Conservation (phyloP, 2,329 filamentous ascomycete species). For the Phialophora macrospora region DNA sequence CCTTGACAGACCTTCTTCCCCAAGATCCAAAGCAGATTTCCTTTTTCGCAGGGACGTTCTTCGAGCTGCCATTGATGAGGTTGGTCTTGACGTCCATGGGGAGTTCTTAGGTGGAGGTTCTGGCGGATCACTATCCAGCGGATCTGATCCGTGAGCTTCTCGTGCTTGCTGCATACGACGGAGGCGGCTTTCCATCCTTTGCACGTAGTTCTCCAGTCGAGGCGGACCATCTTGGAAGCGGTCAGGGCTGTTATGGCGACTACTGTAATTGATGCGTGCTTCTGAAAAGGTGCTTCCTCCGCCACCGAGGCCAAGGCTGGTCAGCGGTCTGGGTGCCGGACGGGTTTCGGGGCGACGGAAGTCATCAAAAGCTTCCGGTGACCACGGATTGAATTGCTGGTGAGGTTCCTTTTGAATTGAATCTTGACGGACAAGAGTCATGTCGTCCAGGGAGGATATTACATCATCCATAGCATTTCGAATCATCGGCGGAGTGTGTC, state of each 20-base stretch:
- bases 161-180: slow-evolving; percentile 68
- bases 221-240: slow-evolving; percentile 65
- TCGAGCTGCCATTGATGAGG: slow-evolving; percentile 50
- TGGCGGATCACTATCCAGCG: slow-evolving; percentile 60
- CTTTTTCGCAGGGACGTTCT: slow-evolving; percentile 47
- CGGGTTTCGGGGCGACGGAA: slow-evolving; percentile 45
- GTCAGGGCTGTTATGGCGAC: slow-evolving; percentile 55
- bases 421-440: slow-evolving; percentile 66
- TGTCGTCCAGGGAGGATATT: slow-evolving; percentile 89
- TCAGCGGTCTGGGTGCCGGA: slow-evolving; percentile 64
- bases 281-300: slow-evolving; percentile 53
- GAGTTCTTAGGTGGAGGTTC: slow-evolving; percentile 66
- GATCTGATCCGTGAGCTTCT: slow-evolving; percentile 48
- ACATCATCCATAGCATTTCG: slow-evolving; percentile 97
- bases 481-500: slow-evolving; percentile 85
- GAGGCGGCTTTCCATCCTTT: slow-evolving; percentile 86
- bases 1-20: slow-evolving; percentile 70
- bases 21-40: slow-evolving; percentile 72
- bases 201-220: slow-evolving; percentile 82
- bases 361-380: slow-evolving; percentile 80
- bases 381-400: slow-evolving; percentile 76
- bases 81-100: slow-evolving; percentile 49
- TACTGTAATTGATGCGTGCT: slow-evolving; percentile 65
- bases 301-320: slow-evolving; percentile 71
- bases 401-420: slow-evolving; percentile 50